These are phyloP conservation scores for Aurifilum marmelostoma DNA, from an alignment of 2,329 filamentous ascomycete genomes.

Conservation along the genomic window DNA sequence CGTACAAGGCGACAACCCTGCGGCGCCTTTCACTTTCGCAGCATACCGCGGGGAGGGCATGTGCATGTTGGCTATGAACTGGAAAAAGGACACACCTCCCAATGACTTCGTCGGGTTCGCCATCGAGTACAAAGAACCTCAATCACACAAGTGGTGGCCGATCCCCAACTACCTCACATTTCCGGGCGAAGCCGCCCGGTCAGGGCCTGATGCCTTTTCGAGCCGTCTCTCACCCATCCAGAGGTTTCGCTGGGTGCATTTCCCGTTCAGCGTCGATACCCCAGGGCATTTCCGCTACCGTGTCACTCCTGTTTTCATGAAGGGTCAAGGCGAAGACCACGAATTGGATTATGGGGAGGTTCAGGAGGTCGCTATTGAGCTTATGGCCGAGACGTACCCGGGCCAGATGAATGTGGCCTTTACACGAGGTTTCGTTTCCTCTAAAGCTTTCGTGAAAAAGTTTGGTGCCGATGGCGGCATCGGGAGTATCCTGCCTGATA, in stretches of 20 bases:
- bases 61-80: conserved; percentile 33
- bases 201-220: conserved; percentile 30
- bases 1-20: conserved; percentile 29
- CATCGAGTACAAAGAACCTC: conserved; percentile 31
- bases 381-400: conserved; percentile 32
- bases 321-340: conserved; percentile 18
- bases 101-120: conserved; percentile 32
- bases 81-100: conserved; percentile 30
- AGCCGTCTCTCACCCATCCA: conserved; percentile 33
- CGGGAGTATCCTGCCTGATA: conserved; percentile 31
- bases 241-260: conserved; percentile 33
- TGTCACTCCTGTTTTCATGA: conserved; percentile 32
- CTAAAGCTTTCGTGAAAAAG: conserved; percentile 31
- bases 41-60: conserved; percentile 32
- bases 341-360: conserved; percentile 31
- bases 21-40: conserved; percentile 30
- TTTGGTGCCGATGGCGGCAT: conserved; percentile 29
- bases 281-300: conserved; percentile 31
- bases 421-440: conserved; percentile 33
- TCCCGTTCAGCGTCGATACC: conserved; percentile 29
- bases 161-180: conserved; percentile 32
- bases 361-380: conserved; percentile 32
- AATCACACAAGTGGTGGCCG: conserved; percentile 28
- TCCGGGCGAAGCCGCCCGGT: conserved; percentile 24
- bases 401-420: conserved; percentile 33